Percentiles rank a stretch among this genome's conserved stretches.
Evolutionary conservation across 1,284 basidiomycete species (phyloP).

Genomic region (Papiliotrema nemorosa): DNA sequence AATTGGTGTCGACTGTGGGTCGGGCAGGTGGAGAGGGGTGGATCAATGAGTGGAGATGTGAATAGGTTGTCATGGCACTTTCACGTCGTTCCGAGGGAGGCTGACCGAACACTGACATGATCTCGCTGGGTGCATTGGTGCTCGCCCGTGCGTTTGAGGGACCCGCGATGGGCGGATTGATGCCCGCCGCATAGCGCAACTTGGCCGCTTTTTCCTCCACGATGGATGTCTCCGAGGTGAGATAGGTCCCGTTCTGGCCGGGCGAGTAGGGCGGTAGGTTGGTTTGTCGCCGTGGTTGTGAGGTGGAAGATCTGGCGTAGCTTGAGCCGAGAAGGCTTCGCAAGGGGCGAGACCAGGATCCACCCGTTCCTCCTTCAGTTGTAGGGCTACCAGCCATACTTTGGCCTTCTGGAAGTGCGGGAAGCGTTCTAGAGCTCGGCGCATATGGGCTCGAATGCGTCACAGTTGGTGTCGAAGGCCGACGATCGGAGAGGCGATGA

Average conservation of each 20-base stretch:
- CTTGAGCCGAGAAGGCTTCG: neutral
- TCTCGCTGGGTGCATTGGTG: slow-evolving; percentile 11
- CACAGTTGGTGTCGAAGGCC: slow-evolving; percentile 3
- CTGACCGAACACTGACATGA: slow-evolving; percentile 6
- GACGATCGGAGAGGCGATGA: slow-evolving; percentile 16
- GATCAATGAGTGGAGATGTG: neutral
- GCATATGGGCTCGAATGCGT: neutral
- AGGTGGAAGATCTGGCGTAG: neutral
- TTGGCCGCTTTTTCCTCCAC: neutral
- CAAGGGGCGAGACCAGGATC: slow-evolving; percentile 2
- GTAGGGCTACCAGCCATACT: neutral
- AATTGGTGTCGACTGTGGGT: neutral
- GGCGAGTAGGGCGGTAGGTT: slow-evolving; percentile 21
- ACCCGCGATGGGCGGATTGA: neutral
- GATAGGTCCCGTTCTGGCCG: slow-evolving; percentile 10
- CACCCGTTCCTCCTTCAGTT: neutral
- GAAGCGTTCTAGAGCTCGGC: neutral
- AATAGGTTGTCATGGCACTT: neutral
- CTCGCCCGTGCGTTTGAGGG: neutral
- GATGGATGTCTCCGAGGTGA: neutral
- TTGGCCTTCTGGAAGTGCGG: neutral
- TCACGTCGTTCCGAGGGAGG: slow-evolving; percentile 6
- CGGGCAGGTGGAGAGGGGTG: neutral
- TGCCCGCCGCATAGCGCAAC: neutral
- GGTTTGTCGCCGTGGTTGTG: neutral